phyloP scores from a whole-genome alignment of 371 early-diverging fungal genomes.

The Rhizopus delemar region DNA sequence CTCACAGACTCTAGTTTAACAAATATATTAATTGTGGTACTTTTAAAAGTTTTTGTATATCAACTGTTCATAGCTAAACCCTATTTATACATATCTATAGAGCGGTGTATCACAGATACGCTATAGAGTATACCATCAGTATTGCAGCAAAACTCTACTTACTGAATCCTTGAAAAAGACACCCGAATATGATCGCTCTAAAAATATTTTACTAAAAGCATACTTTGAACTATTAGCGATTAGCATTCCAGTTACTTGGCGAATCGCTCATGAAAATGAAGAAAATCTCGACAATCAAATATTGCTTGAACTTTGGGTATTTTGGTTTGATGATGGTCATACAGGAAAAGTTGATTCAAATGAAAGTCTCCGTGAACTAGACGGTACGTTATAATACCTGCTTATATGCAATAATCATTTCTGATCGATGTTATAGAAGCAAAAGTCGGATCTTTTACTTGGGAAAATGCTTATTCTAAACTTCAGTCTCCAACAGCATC shows the following conservation, averaged over 20 bases:
- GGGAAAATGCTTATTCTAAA: slow-evolving; percentile 40
- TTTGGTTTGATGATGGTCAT: slow-evolving; percentile 54
- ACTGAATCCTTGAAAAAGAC: slow-evolving; percentile 17
- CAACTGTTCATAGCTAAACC: not conserved
- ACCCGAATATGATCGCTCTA: slow-evolving; percentile 10
- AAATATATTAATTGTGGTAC: slow-evolving; percentile 55
- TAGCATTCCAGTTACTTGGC: slow-evolving; percentile 42
- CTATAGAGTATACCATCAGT: slow-evolving; percentile 45
- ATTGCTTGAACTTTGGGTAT: slow-evolving; percentile 47
- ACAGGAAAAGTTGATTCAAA: slow-evolving; percentile 46
- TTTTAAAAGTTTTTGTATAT: not conserved
- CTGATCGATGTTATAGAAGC: slow-evolving; percentile 25
- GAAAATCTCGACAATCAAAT: slow-evolving; percentile 12
- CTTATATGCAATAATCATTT: not conserved
- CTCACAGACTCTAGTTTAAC: slow-evolving; percentile 54
- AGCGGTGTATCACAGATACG: slow-evolving; percentile 53
- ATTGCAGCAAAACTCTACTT: slow-evolving; percentile 27
- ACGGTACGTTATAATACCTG: slow-evolving; percentile 29
- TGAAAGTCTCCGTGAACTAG: slow-evolving; percentile 28
- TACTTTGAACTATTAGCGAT: slow-evolving; percentile 29
- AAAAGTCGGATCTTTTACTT: slow-evolving; percentile 47
- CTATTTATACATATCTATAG: slow-evolving; percentile 16
- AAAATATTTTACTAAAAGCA: slow-evolving; percentile 32
- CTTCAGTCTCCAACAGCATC: slow-evolving; percentile 42
- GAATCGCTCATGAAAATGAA: slow-evolving; percentile 11